Evolutionary conservation across 2,329 filamentous ascomycete genomes (phyloP).

Genomic region (Fusarium secorum): DNA sequence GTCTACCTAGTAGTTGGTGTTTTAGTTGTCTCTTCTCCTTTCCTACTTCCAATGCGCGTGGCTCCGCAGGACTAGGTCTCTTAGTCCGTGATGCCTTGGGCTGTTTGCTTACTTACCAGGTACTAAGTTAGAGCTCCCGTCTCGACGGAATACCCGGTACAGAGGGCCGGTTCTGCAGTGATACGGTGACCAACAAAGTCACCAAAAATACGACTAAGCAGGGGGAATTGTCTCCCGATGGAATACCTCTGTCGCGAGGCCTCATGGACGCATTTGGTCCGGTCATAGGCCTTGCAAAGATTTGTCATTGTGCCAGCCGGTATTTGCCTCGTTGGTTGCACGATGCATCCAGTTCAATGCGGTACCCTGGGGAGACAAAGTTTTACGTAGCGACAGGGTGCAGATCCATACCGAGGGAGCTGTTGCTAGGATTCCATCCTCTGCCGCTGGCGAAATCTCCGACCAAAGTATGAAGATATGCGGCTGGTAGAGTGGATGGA

Average conservation of each 20-base stretch:
- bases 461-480: background rate
- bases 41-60: background rate
- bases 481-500: background rate
- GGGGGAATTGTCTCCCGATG: background rate
- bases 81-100: background rate
- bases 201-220: background rate
- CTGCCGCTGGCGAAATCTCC: background rate
- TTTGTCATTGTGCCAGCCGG: slow-evolving; percentile 11
- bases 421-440: background rate
- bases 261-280: background rate
- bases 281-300: background rate
- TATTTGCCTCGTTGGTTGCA: slow-evolving; percentile 4
- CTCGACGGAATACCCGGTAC: background rate
- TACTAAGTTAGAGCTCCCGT: background rate
- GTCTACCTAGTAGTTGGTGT: background rate
- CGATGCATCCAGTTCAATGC: background rate
- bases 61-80: background rate
- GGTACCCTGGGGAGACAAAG: background rate
- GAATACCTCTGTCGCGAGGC: background rate
- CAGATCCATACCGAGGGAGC: background rate
- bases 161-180: slow-evolving; percentile 4
- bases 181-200: background rate
- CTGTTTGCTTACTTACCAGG: background rate
- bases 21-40: background rate
- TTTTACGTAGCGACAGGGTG: slow-evolving; percentile 1